phyloP scores from a whole-genome alignment of 805 yeast genomes.

The Candida easanensis region DNA sequence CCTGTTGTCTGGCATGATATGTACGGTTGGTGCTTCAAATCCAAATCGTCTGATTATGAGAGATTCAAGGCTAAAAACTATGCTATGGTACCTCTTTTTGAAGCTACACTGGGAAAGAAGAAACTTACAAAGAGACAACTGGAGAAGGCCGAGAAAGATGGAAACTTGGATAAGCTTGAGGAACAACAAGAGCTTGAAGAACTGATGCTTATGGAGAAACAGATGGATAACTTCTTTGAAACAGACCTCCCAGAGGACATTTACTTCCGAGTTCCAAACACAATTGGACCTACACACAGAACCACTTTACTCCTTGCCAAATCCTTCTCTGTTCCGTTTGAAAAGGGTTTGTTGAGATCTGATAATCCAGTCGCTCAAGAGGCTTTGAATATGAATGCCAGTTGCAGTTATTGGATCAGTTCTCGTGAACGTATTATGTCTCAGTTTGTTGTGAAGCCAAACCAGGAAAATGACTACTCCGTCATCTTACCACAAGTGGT shows the following conservation, averaged over 20 bases:
- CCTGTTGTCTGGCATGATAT: constrained; percentile 80
- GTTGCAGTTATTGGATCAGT: constrained; percentile 91
- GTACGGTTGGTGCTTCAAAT: constrained; percentile 88
- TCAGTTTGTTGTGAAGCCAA: constrained; percentile 71
- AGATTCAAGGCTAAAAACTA: constrained; percentile 36
- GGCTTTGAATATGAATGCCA: constrained; percentile 72
- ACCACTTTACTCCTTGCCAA: constrained; percentile 80
- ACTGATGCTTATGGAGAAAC: neutral
- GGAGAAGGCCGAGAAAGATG: constrained; percentile 8
- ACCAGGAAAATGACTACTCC: constrained; percentile 23
- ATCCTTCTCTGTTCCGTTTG: constrained; percentile 66
- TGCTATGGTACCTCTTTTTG: constrained; percentile 15
- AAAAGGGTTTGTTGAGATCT: constrained; percentile 69
- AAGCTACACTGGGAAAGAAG: constrained; percentile 12
- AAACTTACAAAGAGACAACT: constrained; percentile 9
- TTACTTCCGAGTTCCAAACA: constrained; percentile 80
- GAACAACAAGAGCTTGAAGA: constrained; percentile 6
- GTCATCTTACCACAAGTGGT: constrained; percentile 80
- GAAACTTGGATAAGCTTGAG: neutral
- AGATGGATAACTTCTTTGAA: constrained; percentile 8
- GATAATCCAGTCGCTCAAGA: constrained; percentile 69
- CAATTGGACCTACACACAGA: constrained; percentile 71
- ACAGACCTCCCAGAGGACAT: constrained; percentile 19
- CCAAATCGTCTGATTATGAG: constrained; percentile 33
- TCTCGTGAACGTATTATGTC: constrained; percentile 78